phyloP scores from a whole-genome alignment of 2,329 filamentous ascomycete species.

The Colletotrichum sp. region DNA sequence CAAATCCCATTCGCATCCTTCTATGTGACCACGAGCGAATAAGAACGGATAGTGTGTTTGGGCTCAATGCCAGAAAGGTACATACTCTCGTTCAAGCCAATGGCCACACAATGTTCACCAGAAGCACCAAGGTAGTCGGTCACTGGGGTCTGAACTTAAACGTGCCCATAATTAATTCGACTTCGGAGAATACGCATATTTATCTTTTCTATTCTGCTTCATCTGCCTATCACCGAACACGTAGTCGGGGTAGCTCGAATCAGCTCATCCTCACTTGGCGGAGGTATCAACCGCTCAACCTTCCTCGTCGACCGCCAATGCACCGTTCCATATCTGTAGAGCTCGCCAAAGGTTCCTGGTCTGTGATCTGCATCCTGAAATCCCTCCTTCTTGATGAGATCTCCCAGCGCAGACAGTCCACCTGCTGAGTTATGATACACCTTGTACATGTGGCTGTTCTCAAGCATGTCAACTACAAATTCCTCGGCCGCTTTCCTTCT shows the following conservation, averaged over 20 bases:
- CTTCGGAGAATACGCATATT: accelerated
- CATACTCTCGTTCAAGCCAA: not conserved
- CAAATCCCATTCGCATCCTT: not conserved
- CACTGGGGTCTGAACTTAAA: not conserved
- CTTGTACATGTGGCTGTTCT: slow-evolving; percentile 40
- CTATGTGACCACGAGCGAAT: accelerated
- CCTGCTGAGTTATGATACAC: slow-evolving; percentile 40
- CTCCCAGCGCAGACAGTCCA: slow-evolving; percentile 33
- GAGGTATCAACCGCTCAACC: slow-evolving; percentile 29
- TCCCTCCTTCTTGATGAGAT: slow-evolving; percentile 31
- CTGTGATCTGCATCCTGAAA: slow-evolving; percentile 32
- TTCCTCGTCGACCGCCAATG: slow-evolving; percentile 33
- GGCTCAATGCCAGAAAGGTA: not conserved
- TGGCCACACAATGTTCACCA: not conserved
- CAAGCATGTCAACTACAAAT: slow-evolving; percentile 37
- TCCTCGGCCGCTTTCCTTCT: slow-evolving; percentile 31
- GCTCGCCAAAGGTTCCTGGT: slow-evolving; percentile 36
- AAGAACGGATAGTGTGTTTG: not conserved
- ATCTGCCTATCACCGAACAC: not conserved
- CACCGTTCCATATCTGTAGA: slow-evolving; percentile 39
- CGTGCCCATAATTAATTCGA: accelerated
- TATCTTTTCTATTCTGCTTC: not conserved
- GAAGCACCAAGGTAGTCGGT: not conserved
- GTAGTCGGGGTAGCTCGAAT: slow-evolving; percentile 27
- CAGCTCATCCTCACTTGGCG: slow-evolving; percentile 26